A percentile compares a stretch with the other conserved stretches of the same genome.
Conservation (phyloP, 768 basidiomycete genomes). For the Phanerodontia chrysosporium region DNA sequence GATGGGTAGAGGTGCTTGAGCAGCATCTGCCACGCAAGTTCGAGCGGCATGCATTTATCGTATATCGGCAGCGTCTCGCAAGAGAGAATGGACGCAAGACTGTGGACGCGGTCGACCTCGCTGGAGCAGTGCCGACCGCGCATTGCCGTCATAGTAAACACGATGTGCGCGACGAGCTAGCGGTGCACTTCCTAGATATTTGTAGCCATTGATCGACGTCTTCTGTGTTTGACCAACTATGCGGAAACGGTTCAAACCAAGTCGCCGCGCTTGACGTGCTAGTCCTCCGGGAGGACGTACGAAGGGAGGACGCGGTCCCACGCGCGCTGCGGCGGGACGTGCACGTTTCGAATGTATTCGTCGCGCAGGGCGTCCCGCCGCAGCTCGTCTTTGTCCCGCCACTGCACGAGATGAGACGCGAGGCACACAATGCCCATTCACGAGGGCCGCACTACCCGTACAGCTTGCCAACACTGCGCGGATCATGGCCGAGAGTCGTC, state of each 20-base stretch:
- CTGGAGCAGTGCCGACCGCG: background rate
- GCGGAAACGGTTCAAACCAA: background rate
- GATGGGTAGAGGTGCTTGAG: background rate
- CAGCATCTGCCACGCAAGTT: background rate
- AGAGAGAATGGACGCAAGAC: background rate
- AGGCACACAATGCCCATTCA: no score
- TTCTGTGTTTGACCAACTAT: background rate
- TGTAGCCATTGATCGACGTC: background rate
- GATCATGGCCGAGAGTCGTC: no score
- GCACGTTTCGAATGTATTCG: background rate
- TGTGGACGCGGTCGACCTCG: background rate
- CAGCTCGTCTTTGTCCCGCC: background rate
- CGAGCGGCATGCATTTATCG: background rate
- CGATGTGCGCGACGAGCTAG: no score
- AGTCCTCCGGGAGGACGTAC: background rate
- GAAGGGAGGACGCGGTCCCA: slow-evolving; percentile 7
- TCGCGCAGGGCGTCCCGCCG: background rate
- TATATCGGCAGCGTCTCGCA: background rate
- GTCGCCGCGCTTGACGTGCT: background rate
- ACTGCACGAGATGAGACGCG: no score
- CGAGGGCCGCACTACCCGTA: no score
- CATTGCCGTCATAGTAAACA: background rate
- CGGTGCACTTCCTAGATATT: background rate
- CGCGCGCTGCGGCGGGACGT: background rate
- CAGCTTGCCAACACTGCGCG: no score